Evolutionary conservation across 2,329 filamentous ascomycete genomes (phyloP), one percentile per base, ranked within the genome.

Genomic region (Microdochium bolleyi): DNA sequence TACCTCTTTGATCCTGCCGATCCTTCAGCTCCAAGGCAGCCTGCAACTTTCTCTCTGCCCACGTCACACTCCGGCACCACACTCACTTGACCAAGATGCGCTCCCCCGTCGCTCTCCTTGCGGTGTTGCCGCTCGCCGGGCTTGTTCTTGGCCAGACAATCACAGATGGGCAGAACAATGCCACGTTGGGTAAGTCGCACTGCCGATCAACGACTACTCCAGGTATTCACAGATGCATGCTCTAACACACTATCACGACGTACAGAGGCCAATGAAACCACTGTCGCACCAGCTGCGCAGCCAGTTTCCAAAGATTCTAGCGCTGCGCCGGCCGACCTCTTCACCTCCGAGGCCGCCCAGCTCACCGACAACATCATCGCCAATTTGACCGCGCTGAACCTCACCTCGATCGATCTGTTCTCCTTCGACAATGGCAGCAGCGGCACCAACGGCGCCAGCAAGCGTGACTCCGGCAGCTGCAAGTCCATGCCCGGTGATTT

Each of bases 401-500:
- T 57, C 27, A 56, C 46, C n/a, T 51, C 60, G 19, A 54, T 62
- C 9, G 55, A 57, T 8, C 53, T 62, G 32, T 67, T 67, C 50
- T 30, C 51, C 1, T 67, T 60, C 19, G 54, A 44, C 38, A 50
- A 55, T 16, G 49, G 22, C 4, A 49, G 21, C 41, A 46, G 16
- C 41, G 22, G 41, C 21, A 46, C 41, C 19, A 19, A 22, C n/a
- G 41, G 41, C 41, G 21, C 41, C 41, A 46, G 7, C 41, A 46
- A 46, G 41, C 41, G 41, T 22, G 41, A 46, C 49, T 52, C 51
- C n/a, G 30, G 51, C 5, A 46, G 41, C 19, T 67, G 65, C 54
- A 67, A 67, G 52, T 55, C 59, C 1, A 61, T 58, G 50, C 66
- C 65, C 1, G 62, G 64, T 3, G 66, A 68, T 19, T 22, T 52